Evolutionary conservation across 805 yeast genomes (phyloP).

Genomic region (Starmerella ratchasimensis): DNA sequence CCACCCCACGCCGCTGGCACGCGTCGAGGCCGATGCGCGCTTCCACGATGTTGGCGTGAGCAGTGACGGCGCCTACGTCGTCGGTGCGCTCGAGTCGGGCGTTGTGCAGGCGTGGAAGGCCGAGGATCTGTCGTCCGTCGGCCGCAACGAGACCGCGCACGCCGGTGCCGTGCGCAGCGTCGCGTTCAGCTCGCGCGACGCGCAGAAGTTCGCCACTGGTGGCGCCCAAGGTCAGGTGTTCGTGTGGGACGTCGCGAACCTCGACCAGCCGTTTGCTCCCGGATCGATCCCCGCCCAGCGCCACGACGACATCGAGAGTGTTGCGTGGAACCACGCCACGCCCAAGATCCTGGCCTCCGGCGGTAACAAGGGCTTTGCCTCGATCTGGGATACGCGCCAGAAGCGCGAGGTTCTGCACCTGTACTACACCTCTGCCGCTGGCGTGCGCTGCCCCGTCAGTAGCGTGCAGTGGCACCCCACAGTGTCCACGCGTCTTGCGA

Average conservation of each 20-base stretch:
- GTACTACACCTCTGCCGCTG: constrained; percentile 35
- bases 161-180: constrained; percentile 53
- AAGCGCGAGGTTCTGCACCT: constrained; percentile 80
- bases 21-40: constrained; percentile 22
- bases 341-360: constrained; percentile 84
- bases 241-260: constrained; percentile 73
- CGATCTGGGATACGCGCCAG: constrained; percentile 87
- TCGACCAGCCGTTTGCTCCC: constrained; percentile 42
- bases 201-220: constrained; percentile 66
- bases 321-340: constrained; percentile 80
- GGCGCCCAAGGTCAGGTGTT: constrained; percentile 80
- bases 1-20: constrained; percentile 16
- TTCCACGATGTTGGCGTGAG: constrained; percentile 38
- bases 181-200: constrained; percentile 62
- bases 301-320: constrained; percentile 61
- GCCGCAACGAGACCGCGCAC: constrained; percentile 31
- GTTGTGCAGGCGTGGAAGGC: constrained; percentile 66
- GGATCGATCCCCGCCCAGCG: constrained; percentile 61
- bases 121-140: constrained; percentile 6
- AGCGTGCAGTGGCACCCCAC: constrained; percentile 91
- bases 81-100: constrained; percentile 84
- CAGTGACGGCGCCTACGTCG: constrained; percentile 31
- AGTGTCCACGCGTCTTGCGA: constrained; percentile 69
- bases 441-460: constrained; percentile 51
- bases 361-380: constrained; percentile 69